Conservation (phyloP, 2,329 filamentous ascomycete genomes). For the Ramichloridium luteum region DNA sequence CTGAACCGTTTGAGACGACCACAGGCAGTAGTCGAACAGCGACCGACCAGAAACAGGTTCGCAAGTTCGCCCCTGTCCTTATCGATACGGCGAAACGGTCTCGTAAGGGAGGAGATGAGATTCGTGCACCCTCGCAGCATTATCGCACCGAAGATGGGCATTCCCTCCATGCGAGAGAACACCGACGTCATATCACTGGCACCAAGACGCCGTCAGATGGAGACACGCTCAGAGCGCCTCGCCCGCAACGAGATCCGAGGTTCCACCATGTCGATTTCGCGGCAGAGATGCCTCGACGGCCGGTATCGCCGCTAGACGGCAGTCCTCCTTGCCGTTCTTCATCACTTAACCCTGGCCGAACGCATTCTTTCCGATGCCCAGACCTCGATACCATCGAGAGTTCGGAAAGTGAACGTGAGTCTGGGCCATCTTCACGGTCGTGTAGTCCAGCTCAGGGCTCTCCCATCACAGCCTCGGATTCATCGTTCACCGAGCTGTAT, state of each 20-base stretch:
- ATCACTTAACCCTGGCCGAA: conserved; percentile 23
- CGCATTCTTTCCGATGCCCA: conserved; percentile 48
- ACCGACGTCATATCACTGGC: conserved; percentile 19
- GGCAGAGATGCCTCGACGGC: conserved; percentile 13
- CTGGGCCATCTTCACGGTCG: conserved; percentile 34
- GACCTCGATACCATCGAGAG: conserved; percentile 50
- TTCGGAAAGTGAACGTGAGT: conserved; percentile 36
- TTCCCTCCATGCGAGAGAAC: conserved; percentile 20
- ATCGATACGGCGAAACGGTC: conserved; percentile 68
- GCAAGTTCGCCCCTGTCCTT: conserved; percentile 62
- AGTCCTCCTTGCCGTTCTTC: conserved; percentile 21
- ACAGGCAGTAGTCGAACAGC: conserved; percentile 3
- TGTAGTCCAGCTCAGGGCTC: conserved; percentile 26
- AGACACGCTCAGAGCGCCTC: background rate
- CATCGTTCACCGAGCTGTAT: conserved; percentile 31
- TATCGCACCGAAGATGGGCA: conserved; percentile 52
- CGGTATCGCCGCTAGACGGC: conserved; percentile 20
- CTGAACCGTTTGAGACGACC: conserved; percentile 19
- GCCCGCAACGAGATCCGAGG: background rate
- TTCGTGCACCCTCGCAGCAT: conserved; percentile 49
- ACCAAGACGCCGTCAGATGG: conserved; percentile 9
- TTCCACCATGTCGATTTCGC: conserved; percentile 9
- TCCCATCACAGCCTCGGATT: conserved; percentile 36
- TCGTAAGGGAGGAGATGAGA: conserved; percentile 52
- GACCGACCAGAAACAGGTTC: conserved; percentile 19